Evolutionary conservation across 768 basidiomycete species (phyloP).

Genomic region (Lactarius sanguifluus): DNA sequence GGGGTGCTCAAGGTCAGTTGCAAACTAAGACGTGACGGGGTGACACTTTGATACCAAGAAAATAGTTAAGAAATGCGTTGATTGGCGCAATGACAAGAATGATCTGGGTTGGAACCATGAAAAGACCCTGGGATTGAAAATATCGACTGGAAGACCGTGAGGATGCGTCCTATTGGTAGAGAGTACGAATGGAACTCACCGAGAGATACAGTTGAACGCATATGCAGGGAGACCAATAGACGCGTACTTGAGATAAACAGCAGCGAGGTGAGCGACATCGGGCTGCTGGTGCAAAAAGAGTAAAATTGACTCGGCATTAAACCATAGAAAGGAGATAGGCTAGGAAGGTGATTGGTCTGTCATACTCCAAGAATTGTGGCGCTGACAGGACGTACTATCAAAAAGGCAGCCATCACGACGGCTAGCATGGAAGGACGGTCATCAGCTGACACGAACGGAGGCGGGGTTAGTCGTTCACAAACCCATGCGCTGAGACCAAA

Average conservation of each 20-base stretch:
- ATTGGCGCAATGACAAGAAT: slow-evolving; percentile 80
- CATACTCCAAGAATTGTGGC: not conserved
- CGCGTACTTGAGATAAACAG: slow-evolving; percentile 72
- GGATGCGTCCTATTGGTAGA: not conserved
- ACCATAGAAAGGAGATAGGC: slow-evolving; percentile 72
- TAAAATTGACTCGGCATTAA: slow-evolving; percentile 77
- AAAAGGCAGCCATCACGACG: slow-evolving; percentile 55
- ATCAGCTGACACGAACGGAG: not conserved
- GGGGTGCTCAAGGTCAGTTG: slow-evolving; percentile 10
- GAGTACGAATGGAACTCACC: slow-evolving; percentile 36
- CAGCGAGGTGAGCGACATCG: slow-evolving; percentile 77
- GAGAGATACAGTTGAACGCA: slow-evolving; percentile 53
- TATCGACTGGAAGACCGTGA: slow-evolving; percentile 48
- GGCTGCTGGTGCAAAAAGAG: slow-evolving; percentile 77
- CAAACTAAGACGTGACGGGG: slow-evolving; percentile 3
- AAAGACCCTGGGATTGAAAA: slow-evolving; percentile 86
- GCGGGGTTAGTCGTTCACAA: slow-evolving; percentile 33
- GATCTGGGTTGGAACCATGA: slow-evolving; percentile 82
- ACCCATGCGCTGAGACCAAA: slow-evolving; percentile 92
- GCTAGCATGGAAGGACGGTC: slow-evolving; percentile 40
- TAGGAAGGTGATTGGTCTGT: slow-evolving; percentile 28
- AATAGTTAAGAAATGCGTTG: slow-evolving; percentile 79
- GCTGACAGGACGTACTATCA: slow-evolving; percentile 52
- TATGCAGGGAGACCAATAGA: slow-evolving; percentile 80
- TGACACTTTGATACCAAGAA: slow-evolving; percentile 58